phyloP scores from a whole-genome alignment of 139 green algal genomes.

The Chlamydomonas schloesseri region DNA sequence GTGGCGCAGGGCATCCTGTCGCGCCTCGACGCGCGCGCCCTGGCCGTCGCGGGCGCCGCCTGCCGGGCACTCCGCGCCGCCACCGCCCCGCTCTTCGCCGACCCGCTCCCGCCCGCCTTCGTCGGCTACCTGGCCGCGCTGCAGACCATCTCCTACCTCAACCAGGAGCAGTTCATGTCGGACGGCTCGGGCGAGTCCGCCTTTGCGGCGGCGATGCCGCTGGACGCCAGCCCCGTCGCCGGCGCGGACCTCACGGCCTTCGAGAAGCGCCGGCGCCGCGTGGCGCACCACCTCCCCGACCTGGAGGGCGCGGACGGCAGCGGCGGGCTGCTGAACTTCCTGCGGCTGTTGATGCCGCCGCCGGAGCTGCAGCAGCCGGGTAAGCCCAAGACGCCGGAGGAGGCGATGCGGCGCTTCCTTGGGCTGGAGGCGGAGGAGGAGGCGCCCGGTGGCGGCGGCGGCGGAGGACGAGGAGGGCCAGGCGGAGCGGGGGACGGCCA shows the following conservation, averaged over 20 bases:
- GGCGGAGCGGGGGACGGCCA: no score
- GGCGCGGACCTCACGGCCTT: background rate
- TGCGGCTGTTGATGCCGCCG: no score
- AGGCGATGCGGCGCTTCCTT: no score
- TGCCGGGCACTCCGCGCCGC: background rate
- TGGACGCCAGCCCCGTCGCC: conserved; percentile 5
- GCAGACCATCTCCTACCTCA: no score
- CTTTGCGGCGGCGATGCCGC: background rate
- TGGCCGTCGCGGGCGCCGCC: no score
- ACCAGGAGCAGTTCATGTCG: background rate
- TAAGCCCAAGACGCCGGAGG: no score
- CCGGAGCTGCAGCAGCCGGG: no score
- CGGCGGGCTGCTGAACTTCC: no score
- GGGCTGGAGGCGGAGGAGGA: no score
- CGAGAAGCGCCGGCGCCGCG: background rate
- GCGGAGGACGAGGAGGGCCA: no score
- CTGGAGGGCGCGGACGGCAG: background rate
- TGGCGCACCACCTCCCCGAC: no score
- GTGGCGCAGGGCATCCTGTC: background rate
- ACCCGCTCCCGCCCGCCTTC: background rate
- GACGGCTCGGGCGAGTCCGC: background rate
- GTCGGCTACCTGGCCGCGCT: background rate
- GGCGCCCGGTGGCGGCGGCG: no score
- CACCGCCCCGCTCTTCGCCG: background rate
- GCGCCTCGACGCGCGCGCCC: background rate